These are phyloP conservation scores for Apiotrichum gracile DNA, from an alignment of 1,284 basidiomycete species.

Conservation along the genomic window DNA sequence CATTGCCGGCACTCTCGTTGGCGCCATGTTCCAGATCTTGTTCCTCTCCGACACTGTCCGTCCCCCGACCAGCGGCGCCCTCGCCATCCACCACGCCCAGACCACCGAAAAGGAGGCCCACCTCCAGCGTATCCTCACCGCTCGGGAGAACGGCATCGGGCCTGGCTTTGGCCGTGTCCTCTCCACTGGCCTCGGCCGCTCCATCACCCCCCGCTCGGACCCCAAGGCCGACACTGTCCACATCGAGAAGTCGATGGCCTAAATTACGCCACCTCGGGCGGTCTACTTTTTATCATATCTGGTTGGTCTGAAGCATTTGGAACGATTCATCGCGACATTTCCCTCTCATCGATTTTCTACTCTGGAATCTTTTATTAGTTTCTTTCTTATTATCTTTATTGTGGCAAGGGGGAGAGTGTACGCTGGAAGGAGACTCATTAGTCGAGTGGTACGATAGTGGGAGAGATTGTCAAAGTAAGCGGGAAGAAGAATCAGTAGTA, in stretches of 20 bases:
- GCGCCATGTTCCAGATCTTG: conserved; percentile 10
- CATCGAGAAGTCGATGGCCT: background rate
- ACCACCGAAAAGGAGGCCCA: background rate
- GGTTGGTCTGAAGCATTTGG: no score
- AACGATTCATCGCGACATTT: no score
- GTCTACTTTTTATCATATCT: background rate
- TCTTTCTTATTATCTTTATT: no score
- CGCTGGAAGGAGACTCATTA: no score
- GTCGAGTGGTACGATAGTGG: no score
- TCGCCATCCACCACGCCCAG: background rate
- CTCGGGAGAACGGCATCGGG: background rate
- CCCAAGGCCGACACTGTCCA: background rate
- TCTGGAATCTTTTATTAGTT: no score
- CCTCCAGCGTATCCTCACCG: background rate
- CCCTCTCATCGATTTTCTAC: no score
- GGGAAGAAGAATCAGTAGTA: no score
- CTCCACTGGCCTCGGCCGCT: background rate
- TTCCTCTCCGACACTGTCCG: conserved; percentile 13
- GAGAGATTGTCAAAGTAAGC: no score
- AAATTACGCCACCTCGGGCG: no score
- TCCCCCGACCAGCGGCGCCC: background rate
- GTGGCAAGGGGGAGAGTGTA: no score
- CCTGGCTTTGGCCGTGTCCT: background rate
- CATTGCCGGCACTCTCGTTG: conserved; percentile 6
- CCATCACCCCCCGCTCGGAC: no score